Conservation (phyloP, 2,329 filamentous ascomycete genomes). For the Zasmidium angulare region DNA sequence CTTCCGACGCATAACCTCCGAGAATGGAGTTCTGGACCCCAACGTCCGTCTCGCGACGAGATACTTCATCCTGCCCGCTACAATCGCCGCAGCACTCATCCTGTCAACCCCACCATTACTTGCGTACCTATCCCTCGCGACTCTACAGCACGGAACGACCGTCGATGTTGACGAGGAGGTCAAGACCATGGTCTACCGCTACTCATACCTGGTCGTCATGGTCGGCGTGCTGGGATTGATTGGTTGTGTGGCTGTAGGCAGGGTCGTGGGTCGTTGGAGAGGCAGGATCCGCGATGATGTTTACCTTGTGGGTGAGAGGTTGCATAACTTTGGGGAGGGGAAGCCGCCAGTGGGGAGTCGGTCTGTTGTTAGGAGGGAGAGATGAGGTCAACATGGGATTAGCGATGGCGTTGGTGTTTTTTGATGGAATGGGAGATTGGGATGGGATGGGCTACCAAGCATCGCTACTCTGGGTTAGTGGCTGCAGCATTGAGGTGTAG, state of each 20-base stretch:
- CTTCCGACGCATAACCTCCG: constrained; percentile 64
- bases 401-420: constrained; percentile 7
- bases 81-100: constrained; percentile 61
- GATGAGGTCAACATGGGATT: constrained; percentile 8
- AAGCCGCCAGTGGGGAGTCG: constrained; percentile 35
- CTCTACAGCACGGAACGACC: constrained; percentile 6
- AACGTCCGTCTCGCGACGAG: constrained; percentile 77
- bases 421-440: not conserved
- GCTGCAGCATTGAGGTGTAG: too few species aligned
- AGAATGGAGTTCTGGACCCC: constrained; percentile 71
- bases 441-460: too few species aligned
- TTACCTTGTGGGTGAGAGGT: constrained; percentile 87
- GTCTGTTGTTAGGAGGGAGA: constrained; percentile 33
- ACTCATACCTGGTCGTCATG: constrained; percentile 66
- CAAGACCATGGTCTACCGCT: constrained; percentile 54
- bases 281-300: constrained; percentile 86
- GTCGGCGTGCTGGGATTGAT: constrained; percentile 12
- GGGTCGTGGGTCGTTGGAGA: constrained; percentile 73
- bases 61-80: constrained; percentile 77
- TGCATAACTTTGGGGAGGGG: constrained; percentile 86
- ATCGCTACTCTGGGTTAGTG: too few species aligned
- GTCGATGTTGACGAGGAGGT: constrained; percentile 4
- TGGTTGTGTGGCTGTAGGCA: constrained; percentile 37
- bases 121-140: constrained; percentile 52
- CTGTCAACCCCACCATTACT: constrained; percentile 64